Conservation (phyloP, 73 alveolate species). For the Paramecium pentaurelia region DNA sequence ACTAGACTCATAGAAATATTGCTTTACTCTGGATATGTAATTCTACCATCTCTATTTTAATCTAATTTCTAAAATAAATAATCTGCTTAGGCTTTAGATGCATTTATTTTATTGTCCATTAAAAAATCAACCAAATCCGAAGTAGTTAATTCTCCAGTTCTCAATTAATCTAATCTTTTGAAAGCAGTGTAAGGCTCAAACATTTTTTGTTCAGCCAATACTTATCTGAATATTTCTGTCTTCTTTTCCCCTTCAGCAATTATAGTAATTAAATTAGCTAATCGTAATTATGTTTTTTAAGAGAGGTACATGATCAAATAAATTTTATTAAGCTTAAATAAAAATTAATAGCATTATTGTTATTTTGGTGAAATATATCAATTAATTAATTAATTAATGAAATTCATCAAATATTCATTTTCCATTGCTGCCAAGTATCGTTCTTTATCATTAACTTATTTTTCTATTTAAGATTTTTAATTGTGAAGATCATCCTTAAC, state of each 20-base stretch:
- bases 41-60: constrained; percentile 25
- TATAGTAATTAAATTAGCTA: not conserved
- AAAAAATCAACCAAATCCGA: not conserved
- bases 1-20: not conserved
- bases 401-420: constrained; percentile 34
- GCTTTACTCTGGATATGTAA: constrained; percentile 42
- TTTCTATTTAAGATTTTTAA: constrained; percentile 20
- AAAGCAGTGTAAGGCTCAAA: constrained; percentile 40
- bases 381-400: not conserved
- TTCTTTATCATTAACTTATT: constrained; percentile 66
- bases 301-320: constrained; percentile 36
- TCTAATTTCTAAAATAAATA: not conserved
- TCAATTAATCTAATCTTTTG: constrained; percentile 18
- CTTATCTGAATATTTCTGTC: constrained; percentile 14
- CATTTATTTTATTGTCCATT: constrained; percentile 28
- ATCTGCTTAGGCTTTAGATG: not conserved
- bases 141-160: constrained; percentile 24
- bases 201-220: not conserved
- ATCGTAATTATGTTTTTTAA: not conserved
- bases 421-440: constrained; percentile 64
- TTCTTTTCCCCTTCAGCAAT: constrained; percentile 36
- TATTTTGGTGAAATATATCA: not conserved
- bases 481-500: not conserved
- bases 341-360: not conserved
- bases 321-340: not conserved